Evolutionary conservation across 768 basidiomycete species (phyloP).

Genomic region (Cyclocybe cylindracea): DNA sequence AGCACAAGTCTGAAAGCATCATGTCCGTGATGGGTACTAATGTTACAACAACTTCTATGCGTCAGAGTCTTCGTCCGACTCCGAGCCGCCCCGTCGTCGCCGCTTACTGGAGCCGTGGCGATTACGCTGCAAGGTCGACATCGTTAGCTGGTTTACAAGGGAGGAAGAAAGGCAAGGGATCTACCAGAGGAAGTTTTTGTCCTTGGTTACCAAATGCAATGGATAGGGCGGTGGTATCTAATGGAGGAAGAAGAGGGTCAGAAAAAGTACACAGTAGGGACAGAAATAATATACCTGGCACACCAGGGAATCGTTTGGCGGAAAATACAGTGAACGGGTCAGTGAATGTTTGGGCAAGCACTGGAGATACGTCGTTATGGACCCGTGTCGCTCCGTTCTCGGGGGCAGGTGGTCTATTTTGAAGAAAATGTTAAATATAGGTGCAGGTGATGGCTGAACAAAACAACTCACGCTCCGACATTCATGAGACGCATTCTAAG

Average conservation of each 20-base stretch:
- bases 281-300: conserved; percentile 63
- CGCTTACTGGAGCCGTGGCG: conserved; percentile 76
- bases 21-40: not conserved
- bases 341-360: conserved; percentile 83
- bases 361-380: conserved; percentile 68
- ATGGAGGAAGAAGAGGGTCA: conserved; percentile 11
- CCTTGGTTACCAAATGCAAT: conserved; percentile 90
- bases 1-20: not conserved
- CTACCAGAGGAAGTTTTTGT: conserved; percentile 83
- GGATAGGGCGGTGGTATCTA: conserved; percentile 87
- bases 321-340: conserved; percentile 86
- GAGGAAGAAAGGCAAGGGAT: conserved; percentile 23
- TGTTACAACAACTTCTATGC: conserved; percentile 8
- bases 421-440: conserved; percentile 10
- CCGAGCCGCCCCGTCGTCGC: conserved; percentile 61
- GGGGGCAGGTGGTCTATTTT: conserved; percentile 66
- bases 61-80: conserved; percentile 73
- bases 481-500: conserved; percentile 88
- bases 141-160: conserved; percentile 17
- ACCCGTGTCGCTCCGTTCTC: conserved; percentile 66
- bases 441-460: conserved; percentile 7
- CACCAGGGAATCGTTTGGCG: conserved; percentile 94
- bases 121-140: conserved; percentile 57
- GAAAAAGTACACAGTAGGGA: conserved; percentile 6
- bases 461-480: conserved; percentile 78